Evolutionary conservation across 768 basidiomycete species (phyloP).

Genomic region (Phlegmacium glaucopus): DNA sequence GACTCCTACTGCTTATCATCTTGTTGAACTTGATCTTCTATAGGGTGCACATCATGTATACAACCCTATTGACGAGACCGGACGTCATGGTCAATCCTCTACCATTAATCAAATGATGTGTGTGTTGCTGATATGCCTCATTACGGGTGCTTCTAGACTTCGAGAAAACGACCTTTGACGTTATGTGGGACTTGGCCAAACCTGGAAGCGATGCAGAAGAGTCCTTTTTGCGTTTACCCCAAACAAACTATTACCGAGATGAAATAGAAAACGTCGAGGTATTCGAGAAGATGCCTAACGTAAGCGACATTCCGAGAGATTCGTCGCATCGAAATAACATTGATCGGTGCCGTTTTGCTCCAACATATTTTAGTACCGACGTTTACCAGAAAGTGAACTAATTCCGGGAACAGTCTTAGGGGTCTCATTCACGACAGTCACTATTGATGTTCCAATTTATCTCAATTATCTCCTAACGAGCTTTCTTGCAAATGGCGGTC

Average conservation of each 20-base stretch:
- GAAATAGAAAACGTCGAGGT: constrained; percentile 37
- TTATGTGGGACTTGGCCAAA: constrained; percentile 70
- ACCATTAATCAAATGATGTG: not conserved
- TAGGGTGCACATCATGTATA: constrained; percentile 84
- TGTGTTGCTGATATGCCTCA: too few relatives aligned
- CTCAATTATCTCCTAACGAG: constrained; percentile 65
- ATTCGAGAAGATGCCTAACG: constrained; percentile 53
- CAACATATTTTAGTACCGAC: constrained; percentile 30
- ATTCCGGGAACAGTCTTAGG: constrained; percentile 39
- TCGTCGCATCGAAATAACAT: too few relatives aligned
- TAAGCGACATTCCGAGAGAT: constrained; percentile 24
- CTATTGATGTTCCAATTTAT: constrained; percentile 70
- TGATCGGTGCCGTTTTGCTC: not conserved
- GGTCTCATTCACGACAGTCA: constrained; percentile 60
- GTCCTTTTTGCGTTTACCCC: constrained; percentile 60
- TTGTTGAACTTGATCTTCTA: not conserved
- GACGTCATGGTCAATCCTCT: constrained; percentile 47
- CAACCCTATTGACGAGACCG: constrained; percentile 44
- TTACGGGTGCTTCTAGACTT: constrained; percentile 24
- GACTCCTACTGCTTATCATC: too few relatives aligned
- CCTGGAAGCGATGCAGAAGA: constrained; percentile 52
- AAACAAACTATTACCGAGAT: constrained; percentile 57
- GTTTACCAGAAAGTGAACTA: constrained; percentile 30
- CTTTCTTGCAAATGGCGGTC: constrained; percentile 64
- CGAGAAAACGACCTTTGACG: constrained; percentile 71